Conservation (phyloP, 768 basidiomycete genomes). For the Suillus bovinus region DNA sequence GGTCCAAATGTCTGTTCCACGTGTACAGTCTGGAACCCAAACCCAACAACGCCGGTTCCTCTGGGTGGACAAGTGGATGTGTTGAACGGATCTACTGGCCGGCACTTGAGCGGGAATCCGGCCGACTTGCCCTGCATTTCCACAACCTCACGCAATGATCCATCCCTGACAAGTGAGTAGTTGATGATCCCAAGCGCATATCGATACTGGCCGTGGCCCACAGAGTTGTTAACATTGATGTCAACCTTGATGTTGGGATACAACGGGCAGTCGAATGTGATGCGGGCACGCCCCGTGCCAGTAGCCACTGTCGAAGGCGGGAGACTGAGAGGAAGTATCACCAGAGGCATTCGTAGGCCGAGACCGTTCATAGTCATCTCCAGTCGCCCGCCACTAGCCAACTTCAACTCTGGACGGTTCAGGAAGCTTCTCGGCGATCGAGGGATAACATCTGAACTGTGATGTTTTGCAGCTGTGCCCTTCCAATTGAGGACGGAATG, state of each 20-base stretch:
- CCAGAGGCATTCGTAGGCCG: background rate
- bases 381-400: background rate
- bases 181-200: constrained; percentile 2
- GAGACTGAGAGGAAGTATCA: background rate
- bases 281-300: background rate
- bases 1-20: background rate
- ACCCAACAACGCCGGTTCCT: background rate
- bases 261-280: background rate
- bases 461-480: background rate
- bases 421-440: background rate
- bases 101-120: background rate
- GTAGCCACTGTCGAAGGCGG: background rate
- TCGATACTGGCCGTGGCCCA: background rate
- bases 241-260: background rate
- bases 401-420: background rate
- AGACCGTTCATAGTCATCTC: background rate
- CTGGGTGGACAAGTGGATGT: background rate
- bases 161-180: background rate
- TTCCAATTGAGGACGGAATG: constrained; percentile 11
- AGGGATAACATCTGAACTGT: background rate
- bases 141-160: background rate
- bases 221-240: background rate
- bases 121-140: background rate
- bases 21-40: background rate
- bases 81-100: background rate